Conservation (phyloP, 805 yeast species). For the Candida namnaoensis region DNA sequence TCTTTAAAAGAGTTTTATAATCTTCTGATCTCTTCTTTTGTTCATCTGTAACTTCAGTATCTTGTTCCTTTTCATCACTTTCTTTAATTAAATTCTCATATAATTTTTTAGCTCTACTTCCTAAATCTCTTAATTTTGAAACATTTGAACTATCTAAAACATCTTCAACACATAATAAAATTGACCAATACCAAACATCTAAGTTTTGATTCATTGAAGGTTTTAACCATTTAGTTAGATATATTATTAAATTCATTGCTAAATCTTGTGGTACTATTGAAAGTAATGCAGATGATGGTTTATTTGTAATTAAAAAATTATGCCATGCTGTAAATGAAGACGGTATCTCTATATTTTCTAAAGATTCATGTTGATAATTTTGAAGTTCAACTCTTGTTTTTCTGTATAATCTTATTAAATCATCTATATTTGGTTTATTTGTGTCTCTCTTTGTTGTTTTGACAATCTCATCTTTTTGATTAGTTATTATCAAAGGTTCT, state of each 20-base stretch:
- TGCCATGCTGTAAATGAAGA: constrained; percentile 17
- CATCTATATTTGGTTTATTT: neutral
- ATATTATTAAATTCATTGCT: constrained; percentile 10
- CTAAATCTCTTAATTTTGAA: constrained; percentile 12
- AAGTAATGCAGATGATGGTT: constrained; percentile 6
- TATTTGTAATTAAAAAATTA: constrained; percentile 7
- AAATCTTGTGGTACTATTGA: constrained; percentile 13
- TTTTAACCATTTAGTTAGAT: constrained; percentile 14
- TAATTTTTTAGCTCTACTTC: constrained; percentile 7
- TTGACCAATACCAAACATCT: constrained; percentile 10
- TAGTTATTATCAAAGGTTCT: no score
- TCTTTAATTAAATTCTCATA: neutral
- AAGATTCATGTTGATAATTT: neutral
- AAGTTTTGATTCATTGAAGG: constrained; percentile 7
- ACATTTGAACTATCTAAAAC: constrained; percentile 11
- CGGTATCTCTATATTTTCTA: constrained; percentile 3
- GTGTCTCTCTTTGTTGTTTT: no score
- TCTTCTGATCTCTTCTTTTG: no score
- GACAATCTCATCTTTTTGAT: no score
- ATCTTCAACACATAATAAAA: constrained; percentile 9
- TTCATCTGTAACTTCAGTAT: no score
- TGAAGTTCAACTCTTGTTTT: no score
- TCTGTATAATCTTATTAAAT: neutral
- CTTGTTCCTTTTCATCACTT: neutral
- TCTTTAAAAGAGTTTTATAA: no score